phyloP scores from a whole-genome alignment of 148 eudicot species.

The Rhododendron ovatum region DNA sequence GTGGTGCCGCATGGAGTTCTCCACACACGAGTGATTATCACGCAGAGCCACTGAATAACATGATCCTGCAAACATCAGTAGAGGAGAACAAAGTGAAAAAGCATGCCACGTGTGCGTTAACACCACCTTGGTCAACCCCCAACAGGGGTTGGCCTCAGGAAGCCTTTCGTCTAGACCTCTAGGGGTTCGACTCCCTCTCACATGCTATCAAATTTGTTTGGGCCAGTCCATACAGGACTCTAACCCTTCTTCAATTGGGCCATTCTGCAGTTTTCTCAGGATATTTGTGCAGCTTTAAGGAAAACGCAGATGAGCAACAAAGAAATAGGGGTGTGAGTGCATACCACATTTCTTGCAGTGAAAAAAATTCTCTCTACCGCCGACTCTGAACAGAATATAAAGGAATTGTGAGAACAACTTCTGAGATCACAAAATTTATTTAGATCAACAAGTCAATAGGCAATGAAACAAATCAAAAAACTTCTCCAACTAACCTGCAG shows the following conservation, averaged over 20 bases:
- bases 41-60: constrained; percentile 76
- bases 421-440: background rate
- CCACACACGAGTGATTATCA: constrained; percentile 76
- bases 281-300: background rate
- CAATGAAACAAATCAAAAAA: background rate
- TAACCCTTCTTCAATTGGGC: background rate
- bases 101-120: background rate
- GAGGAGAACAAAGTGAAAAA: background rate
- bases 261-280: background rate
- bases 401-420: constrained; percentile 1
- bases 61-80: constrained; percentile 45
- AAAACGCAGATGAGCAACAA: background rate
- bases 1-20: constrained; percentile 92
- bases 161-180: background rate
- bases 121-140: background rate
- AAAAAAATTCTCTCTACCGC: constrained; percentile 85
- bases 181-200: background rate
- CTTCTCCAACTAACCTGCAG: constrained; percentile 60
- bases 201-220: background rate
- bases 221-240: background rate
- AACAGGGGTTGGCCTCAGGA: background rate
- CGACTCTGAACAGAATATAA: constrained; percentile 54
- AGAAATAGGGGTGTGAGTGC: constrained; percentile 9
- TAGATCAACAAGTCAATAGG: background rate
- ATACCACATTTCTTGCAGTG: constrained; percentile 98